A percentile compares a stretch with the other conserved stretches of the same genome.
phyloP scores from a whole-genome alignment of 2,329 filamentous ascomycete species.

The Aspergillus oerlinghausenensis region DNA sequence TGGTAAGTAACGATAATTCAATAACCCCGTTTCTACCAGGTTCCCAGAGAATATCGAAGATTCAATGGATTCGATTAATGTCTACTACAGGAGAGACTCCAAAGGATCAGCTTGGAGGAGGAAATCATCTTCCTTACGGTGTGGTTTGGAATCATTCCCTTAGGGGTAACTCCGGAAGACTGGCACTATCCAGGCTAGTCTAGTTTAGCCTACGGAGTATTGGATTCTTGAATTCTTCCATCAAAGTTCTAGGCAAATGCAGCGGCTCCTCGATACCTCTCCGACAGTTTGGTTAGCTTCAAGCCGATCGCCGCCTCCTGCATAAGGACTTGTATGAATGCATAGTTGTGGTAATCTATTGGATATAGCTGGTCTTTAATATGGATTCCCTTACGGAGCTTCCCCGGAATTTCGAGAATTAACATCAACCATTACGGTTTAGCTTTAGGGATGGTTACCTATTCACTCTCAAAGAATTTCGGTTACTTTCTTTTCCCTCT shows the following conservation, averaged over 20 bases:
- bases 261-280: background rate
- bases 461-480: background rate
- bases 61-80: background rate
- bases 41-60: background rate
- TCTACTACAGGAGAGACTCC: background rate
- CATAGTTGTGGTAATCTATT: background rate
- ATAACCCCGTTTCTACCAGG: too few relatives aligned
- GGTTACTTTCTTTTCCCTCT: background rate
- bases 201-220: too few relatives aligned
- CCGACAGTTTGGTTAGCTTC: background rate
- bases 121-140: background rate
- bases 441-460: background rate
- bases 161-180: too few relatives aligned
- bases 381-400: background rate
- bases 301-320: background rate
- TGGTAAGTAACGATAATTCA: too few relatives aligned
- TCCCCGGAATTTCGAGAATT: background rate
- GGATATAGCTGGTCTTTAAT: background rate
- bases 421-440: background rate
- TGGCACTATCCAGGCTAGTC: too few relatives aligned
- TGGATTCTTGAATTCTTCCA: background rate
- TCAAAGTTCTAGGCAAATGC: background rate
- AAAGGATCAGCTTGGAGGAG: background rate
- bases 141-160: background rate
- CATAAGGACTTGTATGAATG: background rate